These are phyloP conservation scores for Naumovozyma castellii DNA, from an alignment of 805 yeast species.

Conservation along the genomic window DNA sequence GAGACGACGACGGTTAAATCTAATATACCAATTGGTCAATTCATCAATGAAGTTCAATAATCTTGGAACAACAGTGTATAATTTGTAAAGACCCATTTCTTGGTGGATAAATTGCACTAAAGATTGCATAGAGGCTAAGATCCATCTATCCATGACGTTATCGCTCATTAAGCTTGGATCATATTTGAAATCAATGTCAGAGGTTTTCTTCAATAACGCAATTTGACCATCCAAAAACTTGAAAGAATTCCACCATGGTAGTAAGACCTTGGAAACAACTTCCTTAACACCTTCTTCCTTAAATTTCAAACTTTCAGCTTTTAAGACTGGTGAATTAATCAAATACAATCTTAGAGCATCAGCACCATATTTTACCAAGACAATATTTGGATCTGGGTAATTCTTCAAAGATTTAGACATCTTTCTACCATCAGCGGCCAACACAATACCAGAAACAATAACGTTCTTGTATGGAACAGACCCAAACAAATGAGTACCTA, in stretches of 20 bases:
- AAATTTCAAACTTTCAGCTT: conserved; percentile 93
- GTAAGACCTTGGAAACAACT: conserved; percentile 86
- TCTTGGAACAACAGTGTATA: conserved; percentile 94
- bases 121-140: conserved; percentile 91
- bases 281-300: conserved; percentile 99
- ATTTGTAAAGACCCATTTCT: conserved; percentile 84
- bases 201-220: conserved; percentile 69
- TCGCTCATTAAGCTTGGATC: conserved; percentile 55
- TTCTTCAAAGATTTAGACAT: conserved; percentile 98
- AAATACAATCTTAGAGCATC: conserved; percentile 93
- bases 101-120: conserved; percentile 74
- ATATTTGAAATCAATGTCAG: conserved; percentile 60
- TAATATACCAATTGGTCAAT: conserved; percentile 96
- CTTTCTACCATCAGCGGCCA: conserved; percentile 97
- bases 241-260: conserved; percentile 98
- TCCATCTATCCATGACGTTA: conserved; percentile 97
- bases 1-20: conserved; percentile 95
- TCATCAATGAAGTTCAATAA: conserved; percentile 82
- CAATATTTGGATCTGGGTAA: conserved; percentile 87
- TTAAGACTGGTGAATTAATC: conserved; percentile 93
- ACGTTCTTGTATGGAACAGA: conserved; percentile 92
- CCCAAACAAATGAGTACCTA: conserved; percentile 90
- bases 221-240: conserved; percentile 95
- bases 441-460: conserved; percentile 90
- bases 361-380: conserved; percentile 87